Evolutionary conservation across 225 moss, liverwort and hornwort genomes (phyloP).

Genomic region (Anthoceros angustus): DNA sequence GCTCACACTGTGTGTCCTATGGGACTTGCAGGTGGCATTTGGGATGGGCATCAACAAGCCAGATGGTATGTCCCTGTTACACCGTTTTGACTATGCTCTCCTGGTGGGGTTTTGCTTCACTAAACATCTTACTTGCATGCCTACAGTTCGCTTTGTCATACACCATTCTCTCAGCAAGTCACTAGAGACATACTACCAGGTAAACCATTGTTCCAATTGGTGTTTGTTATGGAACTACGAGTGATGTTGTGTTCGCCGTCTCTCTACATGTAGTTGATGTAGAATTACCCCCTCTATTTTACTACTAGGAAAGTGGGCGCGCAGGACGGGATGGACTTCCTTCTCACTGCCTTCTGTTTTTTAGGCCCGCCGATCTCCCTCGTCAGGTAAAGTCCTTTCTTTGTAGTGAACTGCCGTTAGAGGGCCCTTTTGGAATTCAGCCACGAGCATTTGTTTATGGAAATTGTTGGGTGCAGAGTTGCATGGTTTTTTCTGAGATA

Average conservation of each 20-base stretch:
- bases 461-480: conserved; percentile 52
- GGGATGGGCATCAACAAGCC: conserved; percentile 99
- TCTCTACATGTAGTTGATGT: background rate
- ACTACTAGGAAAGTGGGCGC: conserved; percentile 83
- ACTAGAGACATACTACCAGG: conserved; percentile 96
- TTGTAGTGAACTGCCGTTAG: background rate
- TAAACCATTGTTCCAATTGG: conserved; percentile 9
- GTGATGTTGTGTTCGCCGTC: conserved; percentile 6
- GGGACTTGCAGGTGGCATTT: conserved; percentile 67
- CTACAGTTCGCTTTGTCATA: conserved; percentile 87
- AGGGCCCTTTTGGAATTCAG: conserved; percentile 4
- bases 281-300: background rate
- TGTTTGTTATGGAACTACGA: too few species aligned
- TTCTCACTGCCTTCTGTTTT: conserved; percentile 88
- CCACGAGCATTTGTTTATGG: conserved; percentile 11
- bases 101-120: conserved; percentile 9
- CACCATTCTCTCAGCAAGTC: conserved; percentile 99
- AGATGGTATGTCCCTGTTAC: conserved; percentile 48
- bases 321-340: conserved; percentile 96
- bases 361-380: conserved; percentile 82
- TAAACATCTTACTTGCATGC: background rate
- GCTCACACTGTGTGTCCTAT: background rate
- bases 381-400: conserved; percentile 42
- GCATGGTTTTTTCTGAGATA: conserved; percentile 90
- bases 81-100: conserved; percentile 9